phyloP scores from a whole-genome alignment of 1,284 basidiomycete genomes.

The Porogramme epimiltina region DNA sequence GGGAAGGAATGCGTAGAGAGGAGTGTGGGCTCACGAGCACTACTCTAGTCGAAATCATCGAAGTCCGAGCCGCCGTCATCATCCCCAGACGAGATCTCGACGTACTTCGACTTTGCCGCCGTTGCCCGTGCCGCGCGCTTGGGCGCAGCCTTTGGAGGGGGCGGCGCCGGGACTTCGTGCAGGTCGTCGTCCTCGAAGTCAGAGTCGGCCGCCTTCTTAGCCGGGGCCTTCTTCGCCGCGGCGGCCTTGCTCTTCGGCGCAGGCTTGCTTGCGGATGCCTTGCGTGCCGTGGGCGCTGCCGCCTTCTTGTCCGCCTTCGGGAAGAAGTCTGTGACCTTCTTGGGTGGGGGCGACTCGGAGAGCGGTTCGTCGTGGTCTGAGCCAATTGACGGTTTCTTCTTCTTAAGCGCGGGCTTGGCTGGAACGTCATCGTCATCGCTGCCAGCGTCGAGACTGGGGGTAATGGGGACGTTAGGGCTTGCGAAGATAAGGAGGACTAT shows the following conservation, averaged over 20 bases:
- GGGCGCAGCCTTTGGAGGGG: constrained; percentile 30
- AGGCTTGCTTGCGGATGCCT: constrained; percentile 22
- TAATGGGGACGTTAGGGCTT: not conserved
- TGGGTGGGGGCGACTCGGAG: constrained; percentile 40
- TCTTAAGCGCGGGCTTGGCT: constrained; percentile 43
- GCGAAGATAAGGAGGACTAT: not conserved
- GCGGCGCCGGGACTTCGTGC: not conserved
- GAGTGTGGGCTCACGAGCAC: too few relatives aligned
- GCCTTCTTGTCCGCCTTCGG: constrained; percentile 41
- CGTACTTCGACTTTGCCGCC: constrained; percentile 38
- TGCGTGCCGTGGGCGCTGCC: constrained; percentile 28
- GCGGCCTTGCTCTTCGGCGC: constrained; percentile 3
- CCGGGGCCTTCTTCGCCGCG: constrained; percentile 38
- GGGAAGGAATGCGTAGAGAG: constrained; percentile 7
- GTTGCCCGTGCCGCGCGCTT: constrained; percentile 36
- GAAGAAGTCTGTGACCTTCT: constrained; percentile 59
- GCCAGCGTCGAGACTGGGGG: constrained; percentile 29
- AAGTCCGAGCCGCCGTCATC: constrained; percentile 33
- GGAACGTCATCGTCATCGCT: constrained; percentile 41
- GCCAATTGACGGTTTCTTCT: constrained; percentile 25
- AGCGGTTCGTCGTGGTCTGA: constrained; percentile 44
- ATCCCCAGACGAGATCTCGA: constrained; percentile 41
- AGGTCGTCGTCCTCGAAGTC: constrained; percentile 36
- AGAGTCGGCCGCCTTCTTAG: constrained; percentile 37
- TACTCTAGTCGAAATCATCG: constrained; percentile 33